Evolutionary conservation across 1,139 yeast species (phyloP).

Genomic region (Scheffersomyces segobiensis): DNA sequence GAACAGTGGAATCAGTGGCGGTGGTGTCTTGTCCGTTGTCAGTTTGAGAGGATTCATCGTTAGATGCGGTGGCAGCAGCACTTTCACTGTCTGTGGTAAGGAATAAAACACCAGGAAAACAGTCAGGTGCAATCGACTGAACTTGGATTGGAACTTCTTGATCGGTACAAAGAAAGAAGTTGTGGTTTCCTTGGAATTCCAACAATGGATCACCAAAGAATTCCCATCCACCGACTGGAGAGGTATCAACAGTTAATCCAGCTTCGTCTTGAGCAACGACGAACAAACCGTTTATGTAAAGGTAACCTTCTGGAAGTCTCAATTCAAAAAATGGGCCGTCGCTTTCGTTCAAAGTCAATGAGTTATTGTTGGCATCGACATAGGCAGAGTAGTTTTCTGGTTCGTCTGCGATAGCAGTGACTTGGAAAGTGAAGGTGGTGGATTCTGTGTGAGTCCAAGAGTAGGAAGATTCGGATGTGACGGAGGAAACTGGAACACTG

Average conservation of each 20-base stretch:
- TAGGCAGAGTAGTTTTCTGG: background rate
- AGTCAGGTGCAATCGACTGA: background rate
- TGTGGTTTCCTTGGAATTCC: background rate
- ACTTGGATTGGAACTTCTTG: background rate
- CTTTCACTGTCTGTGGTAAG: background rate
- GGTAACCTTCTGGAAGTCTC: background rate
- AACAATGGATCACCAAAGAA: background rate
- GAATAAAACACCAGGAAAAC: background rate
- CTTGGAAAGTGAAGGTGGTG: background rate
- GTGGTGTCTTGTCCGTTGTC: background rate
- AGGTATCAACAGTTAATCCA: background rate
- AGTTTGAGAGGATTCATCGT: background rate
- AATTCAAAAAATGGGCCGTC: background rate
- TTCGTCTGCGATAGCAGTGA: background rate
- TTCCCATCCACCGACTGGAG: background rate
- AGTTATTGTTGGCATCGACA: background rate
- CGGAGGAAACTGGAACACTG: background rate
- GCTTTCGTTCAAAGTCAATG: background rate
- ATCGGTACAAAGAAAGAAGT: background rate
- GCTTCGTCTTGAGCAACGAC: background rate
- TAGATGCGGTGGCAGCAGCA: background rate
- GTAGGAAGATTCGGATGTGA: background rate
- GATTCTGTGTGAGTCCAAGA: background rate
- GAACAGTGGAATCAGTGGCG: background rate
- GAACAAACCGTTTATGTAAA: background rate